Evolutionary conservation across 805 yeast species (phyloP).

Genomic region (Wickerhamiella allomyrinae): DNA sequence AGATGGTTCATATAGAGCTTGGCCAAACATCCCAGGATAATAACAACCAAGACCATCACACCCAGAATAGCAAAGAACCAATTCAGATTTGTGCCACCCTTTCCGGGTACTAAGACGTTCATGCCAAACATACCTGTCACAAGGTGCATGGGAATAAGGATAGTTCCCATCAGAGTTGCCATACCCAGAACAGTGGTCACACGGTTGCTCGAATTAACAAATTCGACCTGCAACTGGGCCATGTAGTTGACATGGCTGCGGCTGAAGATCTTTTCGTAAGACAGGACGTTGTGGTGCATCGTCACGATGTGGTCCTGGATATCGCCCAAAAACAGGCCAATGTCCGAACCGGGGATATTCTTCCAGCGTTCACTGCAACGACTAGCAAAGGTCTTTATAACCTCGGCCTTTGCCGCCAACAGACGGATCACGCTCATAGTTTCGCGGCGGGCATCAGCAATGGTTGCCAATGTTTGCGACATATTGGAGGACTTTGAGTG

Average conservation of each 20-base stretch:
- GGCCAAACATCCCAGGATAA: background rate
- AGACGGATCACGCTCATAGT: constrained; percentile 85
- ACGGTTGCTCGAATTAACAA: constrained; percentile 65
- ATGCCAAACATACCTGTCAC: constrained; percentile 85
- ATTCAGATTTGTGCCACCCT: constrained; percentile 27
- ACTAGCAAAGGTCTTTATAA: constrained; percentile 84
- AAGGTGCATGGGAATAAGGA: constrained; percentile 76
- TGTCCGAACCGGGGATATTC: constrained; percentile 31
- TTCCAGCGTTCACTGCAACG: constrained; percentile 43
- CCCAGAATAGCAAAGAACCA: constrained; percentile 60
- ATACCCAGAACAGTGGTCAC: constrained; percentile 75
- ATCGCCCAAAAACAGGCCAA: constrained; percentile 80
- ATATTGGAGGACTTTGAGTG: constrained; percentile 39
- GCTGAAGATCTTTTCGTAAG: constrained; percentile 81
- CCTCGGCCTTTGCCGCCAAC: constrained; percentile 84
- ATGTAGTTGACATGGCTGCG: constrained; percentile 80
- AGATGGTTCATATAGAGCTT: no score
- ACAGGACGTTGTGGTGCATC: constrained; percentile 74
- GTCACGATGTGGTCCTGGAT: constrained; percentile 91
- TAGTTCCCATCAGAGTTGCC: constrained; percentile 80
- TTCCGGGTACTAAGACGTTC: constrained; percentile 80
- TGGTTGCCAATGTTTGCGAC: constrained; percentile 34
- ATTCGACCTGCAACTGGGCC: constrained; percentile 83
- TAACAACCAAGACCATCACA: constrained; percentile 23
- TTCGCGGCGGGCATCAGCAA: constrained; percentile 77